phyloP scores from a whole-genome alignment of 2,329 filamentous ascomycete species.

The Seiridium cupressi region DNA sequence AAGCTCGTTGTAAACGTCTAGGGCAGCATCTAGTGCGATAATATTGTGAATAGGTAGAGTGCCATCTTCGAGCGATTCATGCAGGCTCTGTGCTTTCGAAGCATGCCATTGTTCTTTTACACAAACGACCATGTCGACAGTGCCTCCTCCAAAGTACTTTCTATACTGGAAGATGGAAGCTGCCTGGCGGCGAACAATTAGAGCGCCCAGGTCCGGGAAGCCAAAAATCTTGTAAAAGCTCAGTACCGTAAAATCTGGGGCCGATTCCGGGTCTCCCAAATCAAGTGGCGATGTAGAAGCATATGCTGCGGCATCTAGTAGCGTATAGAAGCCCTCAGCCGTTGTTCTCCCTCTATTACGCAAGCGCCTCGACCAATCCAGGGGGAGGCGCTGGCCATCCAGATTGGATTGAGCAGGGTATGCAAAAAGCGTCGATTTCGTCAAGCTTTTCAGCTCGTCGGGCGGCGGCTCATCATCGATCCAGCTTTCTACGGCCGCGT shows the following conservation, averaged over 20 bases:
- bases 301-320: conserved; percentile 82
- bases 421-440: conserved; percentile 57
- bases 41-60: conserved; percentile 91
- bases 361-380: conserved; percentile 62
- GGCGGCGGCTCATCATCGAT: conserved; percentile 40
- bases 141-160: conserved; percentile 90
- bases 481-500: conserved; percentile 65
- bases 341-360: conserved; percentile 28
- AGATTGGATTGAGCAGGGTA: conserved; percentile 94
- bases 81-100: conserved; percentile 67
- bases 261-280: conserved; percentile 55
- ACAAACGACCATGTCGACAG: conserved; percentile 84
- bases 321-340: conserved; percentile 52
- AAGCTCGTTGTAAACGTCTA: conserved; percentile 65
- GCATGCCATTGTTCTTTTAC: conserved; percentile 81
- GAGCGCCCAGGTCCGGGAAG: conserved; percentile 83
- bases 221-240: conserved; percentile 99
- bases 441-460: conserved; percentile 17
- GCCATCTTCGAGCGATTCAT: conserved; percentile 86
- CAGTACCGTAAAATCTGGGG: conserved; percentile 82
- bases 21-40: conserved; percentile 73
- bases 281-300: conserved; percentile 76
- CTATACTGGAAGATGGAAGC: conserved; percentile 62
- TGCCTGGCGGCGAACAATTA: conserved; percentile 76
- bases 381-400: conserved; percentile 74